Conservation (phyloP, 345 rosid species). For the Excoecaria cochinchinensis region DNA sequence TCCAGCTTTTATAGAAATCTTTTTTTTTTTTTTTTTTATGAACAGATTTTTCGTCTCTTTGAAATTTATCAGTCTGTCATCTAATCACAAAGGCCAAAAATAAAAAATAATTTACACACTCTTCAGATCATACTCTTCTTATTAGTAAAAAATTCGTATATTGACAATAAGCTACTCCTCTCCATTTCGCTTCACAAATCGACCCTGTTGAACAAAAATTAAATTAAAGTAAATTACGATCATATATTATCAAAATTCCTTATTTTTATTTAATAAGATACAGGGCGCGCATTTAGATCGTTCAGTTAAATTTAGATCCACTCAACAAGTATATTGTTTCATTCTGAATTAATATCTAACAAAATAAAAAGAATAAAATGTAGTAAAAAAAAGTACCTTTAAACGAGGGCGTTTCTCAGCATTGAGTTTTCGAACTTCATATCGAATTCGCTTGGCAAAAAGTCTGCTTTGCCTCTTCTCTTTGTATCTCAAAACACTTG, state of each 20-base stretch:
- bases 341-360: too few species aligned
- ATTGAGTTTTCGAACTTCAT: constrained; percentile 88
- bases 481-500: constrained; percentile 86
- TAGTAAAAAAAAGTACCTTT: constrained; percentile 54
- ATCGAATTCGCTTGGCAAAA: constrained; percentile 77
- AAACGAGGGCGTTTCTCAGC: constrained; percentile 94
- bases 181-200: constrained; percentile 56
- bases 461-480: constrained; percentile 86
- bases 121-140: neutral
- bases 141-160: neutral
- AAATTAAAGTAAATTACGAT: too few species aligned
- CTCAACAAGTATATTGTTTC: too few species aligned
- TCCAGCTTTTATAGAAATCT: too few species aligned
- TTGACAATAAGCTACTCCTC: neutral
- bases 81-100: neutral
- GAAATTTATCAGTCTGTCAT: neutral
- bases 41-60: neutral
- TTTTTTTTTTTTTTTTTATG: neutral
- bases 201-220: constrained; percentile 59
- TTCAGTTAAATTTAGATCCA: too few species aligned
- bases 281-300: too few species aligned
- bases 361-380: too few species aligned
- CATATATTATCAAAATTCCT: too few species aligned
- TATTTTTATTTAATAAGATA: too few species aligned
- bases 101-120: neutral